Base-by-base conservation (phyloP, 345 rosid genomes). In the Populus simonii region DNA sequence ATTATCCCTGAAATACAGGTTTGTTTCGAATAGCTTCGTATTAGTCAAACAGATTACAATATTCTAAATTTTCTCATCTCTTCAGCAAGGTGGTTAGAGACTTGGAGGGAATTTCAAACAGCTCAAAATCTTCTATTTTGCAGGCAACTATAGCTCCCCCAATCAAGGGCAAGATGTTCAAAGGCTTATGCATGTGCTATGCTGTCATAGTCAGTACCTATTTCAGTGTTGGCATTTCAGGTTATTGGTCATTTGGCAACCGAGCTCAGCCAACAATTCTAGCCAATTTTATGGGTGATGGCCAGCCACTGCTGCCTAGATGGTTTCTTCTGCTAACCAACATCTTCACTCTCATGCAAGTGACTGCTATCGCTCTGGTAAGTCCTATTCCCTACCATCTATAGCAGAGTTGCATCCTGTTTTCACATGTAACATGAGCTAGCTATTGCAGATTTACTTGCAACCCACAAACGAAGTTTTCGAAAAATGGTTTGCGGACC, bases 1-100 rank as follows among this genome's bases (percentile, higher is more conserved):
- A 90, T 90, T 17, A 86, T 90, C 35, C 92, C 92, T 7, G 94
- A 90, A 79, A 90, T 89, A 57, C 94, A 90, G 90, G 89, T 86
- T 51, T 63, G 41, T n/a, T 33, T 71, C 31, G 13, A 7, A 17
- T 66, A 67, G 8, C 53, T 71, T 47, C 20, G 38, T 10, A 1
- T 0, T 43, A 43, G 47, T 43, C 15, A 2, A 43, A 11, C 47
- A 2, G 47, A 43, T 43, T 43, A 43, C 47, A 11, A 11, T 43
- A 43, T 11, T 43, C 47, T 43, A 43, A 43, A 43, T 43, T 43
- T 43, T 3, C 47, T 43, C 47, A 43, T 43, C 47, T 11, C 47
- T 43, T 43, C 47, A 43, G 47, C 13, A 13, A 38, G 9, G 41
- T 7, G 41, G 41, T 38, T 38, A 7, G 9, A 38, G 41, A 38